These are phyloP conservation scores for Dipodascopsis tothii DNA, from an alignment of 805 yeast species.

Conservation along the genomic window DNA sequence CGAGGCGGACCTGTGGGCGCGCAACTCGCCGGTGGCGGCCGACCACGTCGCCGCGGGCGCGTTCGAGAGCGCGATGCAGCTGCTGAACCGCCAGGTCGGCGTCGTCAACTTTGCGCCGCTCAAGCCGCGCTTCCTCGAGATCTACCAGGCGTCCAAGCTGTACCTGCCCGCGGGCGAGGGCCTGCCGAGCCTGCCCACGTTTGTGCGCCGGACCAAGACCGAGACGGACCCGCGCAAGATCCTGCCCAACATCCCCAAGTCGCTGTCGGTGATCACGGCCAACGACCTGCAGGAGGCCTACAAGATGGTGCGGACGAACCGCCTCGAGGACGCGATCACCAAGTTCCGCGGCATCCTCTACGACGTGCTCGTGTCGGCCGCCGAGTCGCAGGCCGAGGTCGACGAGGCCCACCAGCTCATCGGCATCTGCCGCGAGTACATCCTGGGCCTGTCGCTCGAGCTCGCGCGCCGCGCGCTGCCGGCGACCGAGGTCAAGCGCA, in stretches of 20 bases:
- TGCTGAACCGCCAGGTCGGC: conserved; percentile 84
- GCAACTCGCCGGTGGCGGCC: conserved; percentile 83
- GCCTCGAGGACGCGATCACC: conserved; percentile 71
- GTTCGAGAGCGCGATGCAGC: conserved; percentile 90
- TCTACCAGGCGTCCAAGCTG: conserved; percentile 72
- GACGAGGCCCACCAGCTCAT: conserved; percentile 64
- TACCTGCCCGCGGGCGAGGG: conserved; percentile 68
- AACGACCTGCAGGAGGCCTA: conserved; percentile 63
- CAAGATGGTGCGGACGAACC: conserved; percentile 74
- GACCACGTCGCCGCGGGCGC: conserved; percentile 94
- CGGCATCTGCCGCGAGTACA: conserved; percentile 76
- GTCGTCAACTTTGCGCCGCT: conserved; percentile 81
- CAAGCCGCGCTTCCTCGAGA: conserved; percentile 71
- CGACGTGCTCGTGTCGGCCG: conserved; percentile 63
- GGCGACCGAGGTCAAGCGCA: conserved; percentile 58
- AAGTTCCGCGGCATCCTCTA: conserved; percentile 74
- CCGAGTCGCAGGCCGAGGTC: conserved; percentile 66
- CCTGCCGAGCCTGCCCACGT: conserved; percentile 61
- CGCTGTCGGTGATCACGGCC: conserved; percentile 56
- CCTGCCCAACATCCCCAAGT: conserved; percentile 63
- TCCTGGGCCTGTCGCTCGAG: conserved; percentile 86
- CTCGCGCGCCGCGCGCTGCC: conserved; percentile 77
- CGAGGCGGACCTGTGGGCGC: conserved; percentile 74
- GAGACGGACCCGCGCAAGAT: conserved; percentile 47
- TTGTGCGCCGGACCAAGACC: conserved; percentile 50